Percentiles rank a stretch among this genome's conserved stretches.
phyloP scores from a whole-genome alignment of 352 stramenopile species.

The Achlya hypogyna region DNA sequence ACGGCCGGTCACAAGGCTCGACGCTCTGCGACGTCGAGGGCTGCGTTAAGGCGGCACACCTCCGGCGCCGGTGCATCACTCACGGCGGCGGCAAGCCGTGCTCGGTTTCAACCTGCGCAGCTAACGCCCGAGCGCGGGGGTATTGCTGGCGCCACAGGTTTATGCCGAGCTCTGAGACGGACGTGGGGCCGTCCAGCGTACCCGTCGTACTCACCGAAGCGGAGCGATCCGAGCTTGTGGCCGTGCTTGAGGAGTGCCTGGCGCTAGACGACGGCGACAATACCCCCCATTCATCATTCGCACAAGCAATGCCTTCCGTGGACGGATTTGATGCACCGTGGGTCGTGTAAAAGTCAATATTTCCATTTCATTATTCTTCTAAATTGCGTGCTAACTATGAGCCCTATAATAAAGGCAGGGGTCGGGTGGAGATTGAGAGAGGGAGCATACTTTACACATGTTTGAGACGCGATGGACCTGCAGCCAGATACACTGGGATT shows the following conservation, averaged over 20 bases:
- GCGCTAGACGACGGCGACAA: neutral
- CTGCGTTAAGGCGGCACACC: neutral
- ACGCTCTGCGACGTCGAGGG: neutral
- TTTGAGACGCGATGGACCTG: too few species aligned
- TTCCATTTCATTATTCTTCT: too few species aligned
- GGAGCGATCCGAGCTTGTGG: neutral
- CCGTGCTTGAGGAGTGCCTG: neutral
- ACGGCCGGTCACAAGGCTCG: neutral
- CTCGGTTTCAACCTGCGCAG: neutral
- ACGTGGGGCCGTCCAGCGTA: neutral
- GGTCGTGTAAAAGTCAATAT: too few species aligned
- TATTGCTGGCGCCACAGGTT: neutral
- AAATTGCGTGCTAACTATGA: too few species aligned
- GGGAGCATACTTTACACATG: too few species aligned
- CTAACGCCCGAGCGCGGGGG: neutral
- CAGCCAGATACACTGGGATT: too few species aligned
- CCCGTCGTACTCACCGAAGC: neutral
- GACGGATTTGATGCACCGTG: too few species aligned
- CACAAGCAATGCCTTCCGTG: too few species aligned
- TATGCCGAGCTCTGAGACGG: neutral
- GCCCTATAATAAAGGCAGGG: too few species aligned
- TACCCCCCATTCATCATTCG: too few species aligned
- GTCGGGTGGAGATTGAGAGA: too few species aligned
- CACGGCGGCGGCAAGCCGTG: neutral
- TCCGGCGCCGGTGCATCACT: neutral